Evolutionary conservation across 768 basidiomycete genomes (phyloP), one percentile per base, ranked within the genome.

Genomic region (Leucocoprinus sp.): DNA sequence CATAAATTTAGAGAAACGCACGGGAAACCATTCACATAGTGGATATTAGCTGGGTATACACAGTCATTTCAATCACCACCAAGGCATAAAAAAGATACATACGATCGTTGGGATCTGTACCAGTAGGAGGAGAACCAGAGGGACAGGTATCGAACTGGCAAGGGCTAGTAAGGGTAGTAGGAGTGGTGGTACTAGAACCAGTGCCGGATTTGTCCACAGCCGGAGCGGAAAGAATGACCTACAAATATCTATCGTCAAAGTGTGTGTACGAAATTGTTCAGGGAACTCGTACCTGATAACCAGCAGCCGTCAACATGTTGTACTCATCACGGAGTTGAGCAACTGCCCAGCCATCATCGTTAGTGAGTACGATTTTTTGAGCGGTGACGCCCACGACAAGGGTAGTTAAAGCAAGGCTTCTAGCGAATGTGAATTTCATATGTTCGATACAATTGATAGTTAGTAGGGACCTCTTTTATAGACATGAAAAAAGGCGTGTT

Each of bases 81-180:
- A 3, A n/a, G n/a, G 11, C 12, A 27, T 3, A 17, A 8, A 5
- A 29, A 38, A 2, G 11, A 28, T 8, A 22, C 45, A 14, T 41
- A 47, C 46, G 9, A 27, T 47, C 46, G 15, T 38, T 33, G 2
- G 37, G 60, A 54, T 73, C 63, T 51, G 53, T 62, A 1, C 71
- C 72, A 21, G 57, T 57, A 1, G 69, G 60, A 2, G 70, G 68
- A 14, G 68, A 66, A 5, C 68, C 65, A 6, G 54, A 48, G 0
- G 68, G 61, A 51, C 71, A 73, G 17, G 67, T 64, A 44, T 69
- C 52, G 49, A 68, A 72, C 47, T 74, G 63, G 57, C 69, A 74
- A 5, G 66, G 58, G 5, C 48, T 36, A 1, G 52, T 59, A 14
- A 68, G 52, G 6, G 57, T 48, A 5, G 52, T 54, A 0, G 71